Evolutionary conservation across 495 filamentous ascomycete species (phyloP).

Genomic region (Aspergillus bertholletiae): DNA sequence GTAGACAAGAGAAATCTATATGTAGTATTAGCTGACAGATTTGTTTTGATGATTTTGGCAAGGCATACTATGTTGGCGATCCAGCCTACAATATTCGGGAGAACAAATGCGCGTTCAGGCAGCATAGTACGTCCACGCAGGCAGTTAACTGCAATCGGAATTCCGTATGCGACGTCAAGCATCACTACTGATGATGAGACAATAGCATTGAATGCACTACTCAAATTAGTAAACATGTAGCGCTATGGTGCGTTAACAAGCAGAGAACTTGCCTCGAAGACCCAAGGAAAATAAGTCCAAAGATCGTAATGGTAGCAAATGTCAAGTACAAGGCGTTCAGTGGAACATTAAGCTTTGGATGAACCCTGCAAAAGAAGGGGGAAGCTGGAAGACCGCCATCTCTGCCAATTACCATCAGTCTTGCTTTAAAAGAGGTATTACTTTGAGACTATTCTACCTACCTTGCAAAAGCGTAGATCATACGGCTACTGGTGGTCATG

Average conservation of each 20-base stretch:
- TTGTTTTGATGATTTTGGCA: not conserved
- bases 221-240: not conserved
- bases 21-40: slow-evolving; percentile 2
- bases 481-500: slow-evolving; percentile 73
- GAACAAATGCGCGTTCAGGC: slow-evolving; percentile 58
- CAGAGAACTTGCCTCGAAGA: slow-evolving; percentile 53
- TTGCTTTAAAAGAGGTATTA: not conserved
- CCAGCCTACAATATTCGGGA: slow-evolving; percentile 56
- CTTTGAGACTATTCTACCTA: slow-evolving; percentile 6
- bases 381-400: slow-evolving; percentile 71
- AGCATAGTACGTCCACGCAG: slow-evolving; percentile 61
- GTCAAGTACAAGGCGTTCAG: slow-evolving; percentile 68
- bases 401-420: slow-evolving; percentile 22
- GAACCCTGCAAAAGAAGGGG: slow-evolving; percentile 58
- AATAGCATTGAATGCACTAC: slow-evolving; percentile 43
- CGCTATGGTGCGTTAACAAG: slow-evolving; percentile 57
- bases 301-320: slow-evolving; percentile 59
- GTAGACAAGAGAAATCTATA: slow-evolving; percentile 60
- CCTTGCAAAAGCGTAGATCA: slow-evolving; percentile 72
- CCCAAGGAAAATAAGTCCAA: slow-evolving; percentile 73
- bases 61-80: slow-evolving; percentile 37
- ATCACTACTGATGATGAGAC: slow-evolving; percentile 66
- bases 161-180: slow-evolving; percentile 65
- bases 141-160: slow-evolving; percentile 64
- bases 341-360: slow-evolving; percentile 61